Base-by-base conservation (phyloP, 2,329 filamentous ascomycete genomes). In the Zymoseptoria passerinii region DNA sequence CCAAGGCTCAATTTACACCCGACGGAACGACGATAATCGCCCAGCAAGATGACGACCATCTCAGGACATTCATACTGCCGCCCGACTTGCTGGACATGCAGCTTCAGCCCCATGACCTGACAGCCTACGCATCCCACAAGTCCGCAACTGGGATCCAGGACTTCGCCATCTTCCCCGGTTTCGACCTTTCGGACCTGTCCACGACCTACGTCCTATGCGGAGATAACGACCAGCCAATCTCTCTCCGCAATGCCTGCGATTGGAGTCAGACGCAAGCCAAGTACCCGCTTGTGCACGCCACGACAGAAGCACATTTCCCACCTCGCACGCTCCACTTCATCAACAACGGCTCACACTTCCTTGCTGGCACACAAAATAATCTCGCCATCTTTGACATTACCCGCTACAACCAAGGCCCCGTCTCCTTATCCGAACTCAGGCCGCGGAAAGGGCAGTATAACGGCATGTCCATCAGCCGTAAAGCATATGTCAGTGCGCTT, bases 11-110 rank as follows among this genome's bases (percentile, higher is more conserved):
- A 66, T 80, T 73, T 62, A 70, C 78, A 7, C 73, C 80, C 16
- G 83, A 86, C 67, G 83, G 83, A 6, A 83, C 80, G 1, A 79
- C 77, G 20, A 67, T 86, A 23, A 67, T 86, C 58, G 81, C 82
- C 2, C 77, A 78, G 48, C 80, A 76, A 58, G 77, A 75, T 19
- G 77, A 81, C 62, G 74, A 81, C 54, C 68, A 73, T 58, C 73
- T 82, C n/a, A 75, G 79, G 64, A 79, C 78, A 0, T 83, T 80
- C 66, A 74, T 83, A 6, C 66, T 85, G 72, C 79, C 81, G 2
- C 70, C 74, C 28, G 74, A 81, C 65, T 71, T 81, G 5, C 71
- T 82, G 5, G 75, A 80, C 54, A 59, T 65, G 63, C 71, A 66
- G 60, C 48, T 58, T 64, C 40, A 57, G 61, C 66, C 73, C 1